Evolutionary conservation across 331 rosid species (phyloP), one percentile per base, ranked within the genome.

Genomic region (Cydonia oblonga): DNA sequence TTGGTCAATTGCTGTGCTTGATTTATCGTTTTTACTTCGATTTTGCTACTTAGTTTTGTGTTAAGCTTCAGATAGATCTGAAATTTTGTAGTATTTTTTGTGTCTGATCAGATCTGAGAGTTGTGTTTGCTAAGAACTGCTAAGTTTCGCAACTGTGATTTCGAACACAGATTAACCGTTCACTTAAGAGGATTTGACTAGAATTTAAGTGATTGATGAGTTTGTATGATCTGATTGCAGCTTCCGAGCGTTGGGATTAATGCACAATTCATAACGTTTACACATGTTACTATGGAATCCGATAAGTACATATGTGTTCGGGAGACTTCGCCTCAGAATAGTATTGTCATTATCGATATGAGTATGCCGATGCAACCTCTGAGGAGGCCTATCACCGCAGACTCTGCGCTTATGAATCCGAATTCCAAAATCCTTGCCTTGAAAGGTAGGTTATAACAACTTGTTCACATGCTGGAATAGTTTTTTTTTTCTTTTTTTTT

Each of bases 371-470:
- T 76, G 81, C 99, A 95, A 28, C 99, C 99, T 25, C 75, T 95
- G 87, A 91, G 99, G 89, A 87, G 99, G 88, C 97, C 99, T 54
- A 91, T 95, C 65, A 95, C 99, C 3, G 99, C 99, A 0, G 99
- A 95, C 82, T 95, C 99, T 0, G 97, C 99, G n/a, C 96, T 91
- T 12, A 95, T 95, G 99, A 95, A 95, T 90, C 99, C 99, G 1
- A 95, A 95, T 86, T 88, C 96, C 5, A 89, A 96, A 85, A 89
- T 95, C 66, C 95, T 95, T 79, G 97, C 99, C 38, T 70, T 95
- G 84, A 95, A 95, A 92, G 99, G 99, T 95, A 69, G 54, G 84
- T 35, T 67, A 22, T 68, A 28, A n/a, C 51, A 56, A 14, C 66
- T 4, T 8, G 13, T 11, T 9, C 19, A 14, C 25, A 64, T 64